phyloP scores from a whole-genome alignment of 2,329 filamentous ascomycete species.

The Fusarium concolor region DNA sequence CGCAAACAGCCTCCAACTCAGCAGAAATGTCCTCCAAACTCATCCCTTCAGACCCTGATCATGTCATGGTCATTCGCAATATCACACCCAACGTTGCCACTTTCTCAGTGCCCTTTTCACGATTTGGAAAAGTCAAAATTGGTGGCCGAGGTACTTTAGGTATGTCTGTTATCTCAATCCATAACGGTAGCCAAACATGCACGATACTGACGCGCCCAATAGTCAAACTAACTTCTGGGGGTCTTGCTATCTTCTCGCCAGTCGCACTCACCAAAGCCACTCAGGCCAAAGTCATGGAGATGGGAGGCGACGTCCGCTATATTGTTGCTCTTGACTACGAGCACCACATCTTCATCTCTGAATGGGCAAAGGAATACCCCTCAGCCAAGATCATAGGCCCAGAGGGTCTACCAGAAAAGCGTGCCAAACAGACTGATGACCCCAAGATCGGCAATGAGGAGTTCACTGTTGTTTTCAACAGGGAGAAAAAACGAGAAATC shows the following conservation, averaged over 20 bases:
- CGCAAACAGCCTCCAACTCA: slow-evolving; percentile 8
- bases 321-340: slow-evolving; percentile 89
- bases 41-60: slow-evolving; percentile 76
- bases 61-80: slow-evolving; percentile 91
- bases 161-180: slow-evolving; percentile 53
- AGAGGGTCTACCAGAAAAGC: slow-evolving; percentile 86
- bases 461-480: slow-evolving; percentile 77
- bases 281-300: slow-evolving; percentile 69
- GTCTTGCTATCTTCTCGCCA: slow-evolving; percentile 91
- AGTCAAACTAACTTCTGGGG: slow-evolving; percentile 83
- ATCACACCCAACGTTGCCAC: slow-evolving; percentile 83
- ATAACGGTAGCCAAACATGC: not conserved
- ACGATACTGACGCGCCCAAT: slow-evolving; percentile 4
- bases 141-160: slow-evolving; percentile 89
- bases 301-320: slow-evolving; percentile 81
- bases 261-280: slow-evolving; percentile 84
- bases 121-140: slow-evolving; percentile 82
- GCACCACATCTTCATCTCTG: slow-evolving; percentile 92
- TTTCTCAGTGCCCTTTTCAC: slow-evolving; percentile 84
- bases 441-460: slow-evolving; percentile 60
- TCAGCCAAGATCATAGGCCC: slow-evolving; percentile 83
- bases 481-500: slow-evolving; percentile 62
- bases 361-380: slow-evolving; percentile 86
- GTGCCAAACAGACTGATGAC: slow-evolving; percentile 66
- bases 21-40: slow-evolving; percentile 70